Percentiles rank a stretch among this genome's conserved stretches.
phyloP scores from a whole-genome alignment of 225 moss, liverwort and hornwort species.

The Straminergon stramineum region DNA sequence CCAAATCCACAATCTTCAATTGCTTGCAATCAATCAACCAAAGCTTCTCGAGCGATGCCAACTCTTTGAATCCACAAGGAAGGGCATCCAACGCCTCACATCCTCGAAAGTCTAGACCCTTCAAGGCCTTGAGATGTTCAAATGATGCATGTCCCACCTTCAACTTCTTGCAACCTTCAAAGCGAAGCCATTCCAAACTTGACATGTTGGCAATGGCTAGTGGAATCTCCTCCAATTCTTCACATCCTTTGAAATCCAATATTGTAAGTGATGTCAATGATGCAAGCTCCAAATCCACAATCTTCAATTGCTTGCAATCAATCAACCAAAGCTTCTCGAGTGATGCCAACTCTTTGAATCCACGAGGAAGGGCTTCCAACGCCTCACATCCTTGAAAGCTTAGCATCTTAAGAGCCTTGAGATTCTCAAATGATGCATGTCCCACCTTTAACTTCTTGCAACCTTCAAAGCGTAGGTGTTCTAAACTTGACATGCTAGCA shows the following conservation, averaged over 20 bases:
- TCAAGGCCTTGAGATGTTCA: background rate
- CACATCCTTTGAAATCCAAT: background rate
- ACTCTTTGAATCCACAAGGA: too few species aligned
- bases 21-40: too few species aligned
- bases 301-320: background rate
- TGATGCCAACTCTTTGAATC: too few species aligned
- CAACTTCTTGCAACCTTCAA: background rate
- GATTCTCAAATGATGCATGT: too few species aligned
- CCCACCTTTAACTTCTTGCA: too few species aligned
- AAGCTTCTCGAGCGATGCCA: too few species aligned
- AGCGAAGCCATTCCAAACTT: background rate
- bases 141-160: background rate
- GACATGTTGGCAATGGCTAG: background rate
- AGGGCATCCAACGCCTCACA: background rate
- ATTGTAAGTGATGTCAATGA: background rate
- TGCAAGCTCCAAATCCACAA: background rate
- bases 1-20: too few species aligned
- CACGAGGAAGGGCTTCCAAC: accelerated
- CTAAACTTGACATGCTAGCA: too few species aligned
- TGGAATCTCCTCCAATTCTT: background rate
- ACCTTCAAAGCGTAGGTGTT: too few species aligned
- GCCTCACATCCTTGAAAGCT: too few species aligned
- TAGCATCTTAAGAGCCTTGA: too few species aligned
- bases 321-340: accelerated
- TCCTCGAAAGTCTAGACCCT: accelerated